Conservation (phyloP, 2,329 filamentous ascomycete species). For the Curvularia sp. region DNA sequence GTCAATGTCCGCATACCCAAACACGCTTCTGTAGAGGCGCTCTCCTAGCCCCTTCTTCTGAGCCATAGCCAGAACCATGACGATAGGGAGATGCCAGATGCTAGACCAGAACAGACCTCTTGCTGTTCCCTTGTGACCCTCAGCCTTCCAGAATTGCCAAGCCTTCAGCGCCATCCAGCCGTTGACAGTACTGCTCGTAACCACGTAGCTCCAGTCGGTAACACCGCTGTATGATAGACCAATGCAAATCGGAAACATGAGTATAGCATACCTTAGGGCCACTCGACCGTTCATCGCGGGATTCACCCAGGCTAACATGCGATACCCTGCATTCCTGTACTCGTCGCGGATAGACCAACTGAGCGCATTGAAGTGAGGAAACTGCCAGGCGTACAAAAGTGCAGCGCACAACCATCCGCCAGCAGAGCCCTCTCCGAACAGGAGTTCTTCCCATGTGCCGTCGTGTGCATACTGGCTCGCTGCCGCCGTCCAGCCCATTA, state of each 20-base stretch:
- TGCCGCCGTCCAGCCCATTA: constrained; percentile 98
- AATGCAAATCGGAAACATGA: constrained; percentile 85
- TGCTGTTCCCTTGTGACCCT: constrained; percentile 81
- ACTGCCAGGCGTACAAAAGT: constrained; percentile 93
- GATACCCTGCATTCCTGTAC: constrained; percentile 74
- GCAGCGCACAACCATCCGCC: constrained; percentile 90
- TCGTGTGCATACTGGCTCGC: constrained; percentile 78
- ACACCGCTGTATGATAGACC: constrained; percentile 79
- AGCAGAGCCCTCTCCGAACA: constrained; percentile 71
- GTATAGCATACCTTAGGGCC: constrained; percentile 82
- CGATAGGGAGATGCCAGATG: constrained; percentile 90
- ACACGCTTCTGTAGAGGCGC: constrained; percentile 40
- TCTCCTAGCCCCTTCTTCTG: constrained; percentile 81
- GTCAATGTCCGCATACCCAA: constrained; percentile 42
- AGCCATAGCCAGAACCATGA: constrained; percentile 87
- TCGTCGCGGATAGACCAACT: constrained; percentile 89
- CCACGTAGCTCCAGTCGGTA: constrained; percentile 84
- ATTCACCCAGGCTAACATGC: constrained; percentile 85
- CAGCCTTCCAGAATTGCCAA: constrained; percentile 77
- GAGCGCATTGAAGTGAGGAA: constrained; percentile 96
- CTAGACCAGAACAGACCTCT: constrained; percentile 94
- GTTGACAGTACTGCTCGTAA: constrained; percentile 82
- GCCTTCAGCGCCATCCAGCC: constrained; percentile 84
- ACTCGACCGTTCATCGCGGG: constrained; percentile 85
- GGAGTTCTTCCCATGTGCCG: constrained; percentile 74